Percentiles rank a stretch among this genome's conserved stretches.
phyloP scores from a whole-genome alignment of 495 filamentous ascomycete species.

The Neurospora sp. region DNA sequence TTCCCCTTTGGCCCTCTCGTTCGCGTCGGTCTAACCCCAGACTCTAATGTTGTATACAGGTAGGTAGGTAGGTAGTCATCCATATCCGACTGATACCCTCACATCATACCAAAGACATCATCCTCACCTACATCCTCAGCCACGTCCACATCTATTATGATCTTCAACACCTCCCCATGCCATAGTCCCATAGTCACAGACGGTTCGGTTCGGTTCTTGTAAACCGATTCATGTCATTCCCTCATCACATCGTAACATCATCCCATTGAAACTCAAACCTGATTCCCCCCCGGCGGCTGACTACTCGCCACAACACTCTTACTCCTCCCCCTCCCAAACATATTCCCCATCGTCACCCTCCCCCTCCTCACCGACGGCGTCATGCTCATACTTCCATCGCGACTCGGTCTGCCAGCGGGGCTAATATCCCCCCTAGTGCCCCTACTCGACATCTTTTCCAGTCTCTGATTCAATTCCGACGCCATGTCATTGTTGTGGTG shows the following conservation, averaged over 20 bases:
- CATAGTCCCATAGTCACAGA: not conserved
- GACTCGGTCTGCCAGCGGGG: not conserved
- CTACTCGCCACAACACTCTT: not conserved
- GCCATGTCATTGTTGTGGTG: not conserved
- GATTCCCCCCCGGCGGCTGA: not conserved
- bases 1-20: not conserved
- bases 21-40: not conserved
- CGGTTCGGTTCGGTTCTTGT: not conserved
- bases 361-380: not conserved
- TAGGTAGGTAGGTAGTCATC: not conserved
- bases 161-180: too few species aligned
- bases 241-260: not conserved
- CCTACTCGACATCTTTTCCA: conserved; percentile 10
- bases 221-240: not conserved
- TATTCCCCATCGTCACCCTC: not conserved
- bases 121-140: not conserved
- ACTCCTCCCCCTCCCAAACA: not conserved
- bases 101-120: not conserved
- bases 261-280: not conserved
- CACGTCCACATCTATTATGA: not conserved
- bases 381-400: not conserved
- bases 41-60: not conserved
- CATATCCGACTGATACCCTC: not conserved
- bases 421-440: not conserved
- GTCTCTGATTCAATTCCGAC: conserved; percentile 3